These are phyloP conservation scores for Helminthosporium solani DNA, from an alignment of 2,329 filamentous ascomycete genomes.

Conservation along the genomic window DNA sequence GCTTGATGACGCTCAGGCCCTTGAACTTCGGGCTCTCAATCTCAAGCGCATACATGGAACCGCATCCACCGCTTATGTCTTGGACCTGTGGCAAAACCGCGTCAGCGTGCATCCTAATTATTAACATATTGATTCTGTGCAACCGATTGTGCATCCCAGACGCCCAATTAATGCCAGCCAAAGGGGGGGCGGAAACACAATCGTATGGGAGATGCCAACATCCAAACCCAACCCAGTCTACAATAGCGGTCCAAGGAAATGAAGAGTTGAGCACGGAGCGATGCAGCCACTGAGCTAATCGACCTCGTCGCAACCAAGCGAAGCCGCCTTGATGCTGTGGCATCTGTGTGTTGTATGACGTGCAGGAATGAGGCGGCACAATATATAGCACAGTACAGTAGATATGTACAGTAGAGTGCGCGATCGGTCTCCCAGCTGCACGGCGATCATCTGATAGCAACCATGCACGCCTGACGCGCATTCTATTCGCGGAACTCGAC, in stretches of 20 bases:
- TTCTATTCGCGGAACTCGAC: neutral
- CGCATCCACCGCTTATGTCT: conserved; percentile 81
- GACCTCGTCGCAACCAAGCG: neutral
- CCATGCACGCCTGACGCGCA: neutral
- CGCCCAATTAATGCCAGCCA: neutral
- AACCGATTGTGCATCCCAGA: neutral
- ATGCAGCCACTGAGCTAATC: neutral
- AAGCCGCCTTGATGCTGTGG: neutral
- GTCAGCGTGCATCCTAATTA: conserved; percentile 13
- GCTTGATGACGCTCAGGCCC: conserved; percentile 72
- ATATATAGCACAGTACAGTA: too few species aligned
- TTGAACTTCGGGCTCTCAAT: conserved; percentile 71
- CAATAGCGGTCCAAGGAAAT: too few species aligned
- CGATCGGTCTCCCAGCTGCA: neutral
- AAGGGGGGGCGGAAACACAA: too few species aligned
- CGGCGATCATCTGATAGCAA: neutral
- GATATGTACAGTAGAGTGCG: too few species aligned
- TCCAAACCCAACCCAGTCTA: too few species aligned
- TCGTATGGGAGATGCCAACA: too few species aligned
- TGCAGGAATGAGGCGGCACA: neutral
- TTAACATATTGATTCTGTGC: neutral
- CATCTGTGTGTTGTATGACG: neutral
- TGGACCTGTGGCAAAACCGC: conserved; percentile 57
- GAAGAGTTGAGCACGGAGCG: too few species aligned
- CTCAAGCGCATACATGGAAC: conserved; percentile 84